These are phyloP conservation scores for Symbiotaphrina buchneri DNA, from an alignment of 495 filamentous ascomycete species.

Conservation along the genomic window DNA sequence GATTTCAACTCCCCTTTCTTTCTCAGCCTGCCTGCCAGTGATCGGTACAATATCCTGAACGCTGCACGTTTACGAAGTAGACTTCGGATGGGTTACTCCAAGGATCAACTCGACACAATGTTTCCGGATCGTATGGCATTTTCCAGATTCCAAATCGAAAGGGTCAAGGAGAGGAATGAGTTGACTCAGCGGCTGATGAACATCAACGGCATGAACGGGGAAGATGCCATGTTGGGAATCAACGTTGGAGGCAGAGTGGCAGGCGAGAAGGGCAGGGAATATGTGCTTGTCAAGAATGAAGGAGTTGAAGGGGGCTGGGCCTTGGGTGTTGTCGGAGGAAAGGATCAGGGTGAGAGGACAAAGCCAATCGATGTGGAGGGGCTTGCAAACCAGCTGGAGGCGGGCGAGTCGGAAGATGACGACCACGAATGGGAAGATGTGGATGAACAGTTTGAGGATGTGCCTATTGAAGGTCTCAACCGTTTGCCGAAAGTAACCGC, in stretches of 20 bases:
- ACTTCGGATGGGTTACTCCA: constrained; percentile 84
- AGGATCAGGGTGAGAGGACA: constrained; percentile 43
- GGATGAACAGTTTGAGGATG: constrained; percentile 78
- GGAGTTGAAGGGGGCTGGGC: constrained; percentile 95
- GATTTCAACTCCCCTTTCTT: constrained; percentile 94
- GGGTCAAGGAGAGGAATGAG: constrained; percentile 77
- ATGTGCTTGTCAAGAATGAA: constrained; percentile 87
- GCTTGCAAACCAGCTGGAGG: constrained; percentile 28
- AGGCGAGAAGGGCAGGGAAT: constrained; percentile 77
- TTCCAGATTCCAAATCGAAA: constrained; percentile 84
- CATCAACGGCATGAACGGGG: constrained; percentile 68
- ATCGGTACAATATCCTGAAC: constrained; percentile 94
- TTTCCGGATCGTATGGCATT: constrained; percentile 98
- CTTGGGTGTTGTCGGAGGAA: constrained; percentile 76
- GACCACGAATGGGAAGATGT: constrained; percentile 33
- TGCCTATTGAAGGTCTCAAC: constrained; percentile 86
- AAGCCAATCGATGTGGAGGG: constrained; percentile 83
- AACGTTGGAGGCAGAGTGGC: constrained; percentile 50
- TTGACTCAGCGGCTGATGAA: constrained; percentile 94
- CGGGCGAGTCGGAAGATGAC: constrained; percentile 32
- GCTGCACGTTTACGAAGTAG: constrained; percentile 71
- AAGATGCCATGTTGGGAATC: constrained; percentile 36
- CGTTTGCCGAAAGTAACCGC: constrained; percentile 40
- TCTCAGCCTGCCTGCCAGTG: constrained; percentile 62
- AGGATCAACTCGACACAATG: constrained; percentile 87